Evolutionary conservation across 148 eudicot genomes (phyloP), one percentile per base, ranked within the genome.

Genomic region (Cornus kousa): DNA sequence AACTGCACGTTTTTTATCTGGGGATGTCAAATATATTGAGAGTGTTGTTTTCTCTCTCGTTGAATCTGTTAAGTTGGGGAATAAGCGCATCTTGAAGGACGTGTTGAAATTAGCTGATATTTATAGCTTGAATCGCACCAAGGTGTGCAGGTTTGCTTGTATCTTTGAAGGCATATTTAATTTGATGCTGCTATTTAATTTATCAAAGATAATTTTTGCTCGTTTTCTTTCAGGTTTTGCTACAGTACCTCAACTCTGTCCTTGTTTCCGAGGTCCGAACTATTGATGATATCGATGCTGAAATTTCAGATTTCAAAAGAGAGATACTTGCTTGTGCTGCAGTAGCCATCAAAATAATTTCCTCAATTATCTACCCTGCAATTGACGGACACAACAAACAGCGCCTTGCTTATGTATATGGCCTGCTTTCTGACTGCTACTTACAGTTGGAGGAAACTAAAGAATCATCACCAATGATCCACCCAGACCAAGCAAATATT

Each of bases 231-330:
- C 87, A 97, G 99, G 97, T 97, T 53, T 79, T 97, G 43, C 80
- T 91, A 50, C 85, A 83, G 83, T 94, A 86, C 84, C 88, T 97
- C 32, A 69, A 81, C 77, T 83, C 91, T 72, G 85, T 89, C 76
- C 90, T 94, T 82, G 88, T 90, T 79, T 97, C 99, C 67, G 93
- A 94, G 68, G 90, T 82, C 75, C 92, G 99, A 98, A 79, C 85
- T 72, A 79, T 85, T 78, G 92, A 94, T 68, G 98, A 94, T 73
- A 86, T 97, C 78, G 80, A 81, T 24, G 77, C 87, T 70, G 99
- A 94, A 84, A 83, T 92, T 57, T 83, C 85, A 75, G 89, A 80
- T 14, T 87, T 85, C 20, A 90, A 83, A 86, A 82, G 82, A 75
- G 95, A 92, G 79, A 69, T 94, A 72, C 89, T 94, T 81, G 86